Evolutionary conservation across 768 basidiomycete genomes (phyloP), one percentile per base, ranked within the genome.

Genomic region (Pisolithus sp.): DNA sequence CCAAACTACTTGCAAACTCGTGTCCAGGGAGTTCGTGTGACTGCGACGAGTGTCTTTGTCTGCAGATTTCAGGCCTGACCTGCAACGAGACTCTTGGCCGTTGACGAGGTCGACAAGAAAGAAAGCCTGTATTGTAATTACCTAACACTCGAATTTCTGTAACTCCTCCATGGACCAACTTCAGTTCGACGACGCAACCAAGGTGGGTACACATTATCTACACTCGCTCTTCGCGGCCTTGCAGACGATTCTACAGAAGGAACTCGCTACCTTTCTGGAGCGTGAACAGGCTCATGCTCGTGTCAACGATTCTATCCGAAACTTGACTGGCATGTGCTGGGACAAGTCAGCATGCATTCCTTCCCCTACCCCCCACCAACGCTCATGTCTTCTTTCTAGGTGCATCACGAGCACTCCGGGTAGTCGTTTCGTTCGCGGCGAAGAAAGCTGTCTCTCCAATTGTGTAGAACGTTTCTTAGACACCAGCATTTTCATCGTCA

Each of bases 381-480:
- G 7, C 15, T 49, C 58, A 65, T 47, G 58, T 51, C n/a, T 7
- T 53, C 40, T 51, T 37, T 44, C 53, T 56, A 93, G 91, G 66
- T 95, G 93, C 64, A 76, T 94, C 48, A 85, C 87, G 1, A 79
- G 89, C 43, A 81, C 81, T 17, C 86, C 89, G 12, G 85, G 85
- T 8, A 85, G 81, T 12, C 74, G 81, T 26, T 93, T 95, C 68
- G 86, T 89, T 20, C 75, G 85, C 46, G 71, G 79, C 38, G 94
- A 97, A 71, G 82, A 86, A 60, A 75, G 73, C 50, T 97, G 94
- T 66, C 77, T 97, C 46, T 73, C 77, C 49, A 93, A 94, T 70
- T 96, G 94, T 63, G 92, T 95, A 46, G 89, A 90, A 52, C 77
- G 93, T 52, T 97, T 96, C 73, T 72, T 97, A 59, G 94, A 97